These are phyloP conservation scores for Floccularia luteovirens DNA, from an alignment of 768 basidiomycete species.

Conservation along the genomic window DNA sequence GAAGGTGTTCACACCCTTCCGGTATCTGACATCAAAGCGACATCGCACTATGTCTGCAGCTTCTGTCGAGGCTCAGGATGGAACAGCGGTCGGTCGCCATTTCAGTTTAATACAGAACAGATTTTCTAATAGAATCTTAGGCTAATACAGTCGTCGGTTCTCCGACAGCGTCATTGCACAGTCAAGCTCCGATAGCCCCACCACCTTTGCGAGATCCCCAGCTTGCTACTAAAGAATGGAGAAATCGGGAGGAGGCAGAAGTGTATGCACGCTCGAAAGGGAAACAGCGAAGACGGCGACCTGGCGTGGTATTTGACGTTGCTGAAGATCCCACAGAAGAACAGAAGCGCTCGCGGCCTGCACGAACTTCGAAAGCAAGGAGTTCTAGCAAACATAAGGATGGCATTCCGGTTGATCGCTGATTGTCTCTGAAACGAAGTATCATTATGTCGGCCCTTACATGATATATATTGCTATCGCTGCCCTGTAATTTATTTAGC, in stretches of 20 bases:
- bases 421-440: too few relatives aligned
- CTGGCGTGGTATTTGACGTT: slow-evolving; percentile 62
- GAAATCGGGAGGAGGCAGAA: slow-evolving; percentile 53
- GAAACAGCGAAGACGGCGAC: slow-evolving; percentile 36
- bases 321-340: slow-evolving; percentile 45
- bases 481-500: too few relatives aligned
- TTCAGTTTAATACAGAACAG: slow-evolving; percentile 3
- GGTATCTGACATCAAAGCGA: slow-evolving; percentile 47
- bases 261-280: slow-evolving; percentile 27
- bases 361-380: slow-evolving; percentile 3
- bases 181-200: slow-evolving; percentile 38
- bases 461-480: too few relatives aligned
- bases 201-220: slow-evolving; percentile 61
- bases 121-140: slow-evolving; percentile 22
- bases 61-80: slow-evolving; percentile 73
- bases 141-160: slow-evolving; percentile 70
- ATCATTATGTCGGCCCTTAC: too few relatives aligned
- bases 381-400: too few relatives aligned
- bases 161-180: slow-evolving; percentile 63
- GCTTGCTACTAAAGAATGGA: slow-evolving; percentile 63
- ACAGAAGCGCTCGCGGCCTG: slow-evolving; percentile 15
- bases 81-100: slow-evolving; percentile 58
- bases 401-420: slow-evolving; percentile 2
- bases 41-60: slow-evolving; percentile 65
- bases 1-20: slow-evolving; percentile 56